Conservation (phyloP, 805 yeast species). For the Dipodascopsis tothii region DNA sequence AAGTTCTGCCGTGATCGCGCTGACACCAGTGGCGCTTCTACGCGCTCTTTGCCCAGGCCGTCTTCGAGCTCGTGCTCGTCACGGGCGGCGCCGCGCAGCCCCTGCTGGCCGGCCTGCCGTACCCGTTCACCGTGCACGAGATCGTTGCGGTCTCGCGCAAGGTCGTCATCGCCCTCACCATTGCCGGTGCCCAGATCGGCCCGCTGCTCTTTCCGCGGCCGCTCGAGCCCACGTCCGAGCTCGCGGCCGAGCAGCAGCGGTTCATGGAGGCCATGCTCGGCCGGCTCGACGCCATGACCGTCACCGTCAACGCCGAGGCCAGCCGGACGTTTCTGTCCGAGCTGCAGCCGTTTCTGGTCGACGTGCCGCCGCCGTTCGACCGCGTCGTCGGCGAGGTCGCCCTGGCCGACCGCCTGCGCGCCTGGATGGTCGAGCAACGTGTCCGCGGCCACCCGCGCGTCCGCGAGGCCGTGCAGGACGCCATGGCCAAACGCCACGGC, state of each 20-base stretch:
- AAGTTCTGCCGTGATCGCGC: neutral
- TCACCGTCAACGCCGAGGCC: constrained; percentile 1
- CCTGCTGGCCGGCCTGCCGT: constrained; percentile 6
- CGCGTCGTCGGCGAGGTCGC: constrained; percentile 1
- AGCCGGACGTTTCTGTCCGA: constrained; percentile 4
- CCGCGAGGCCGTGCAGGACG: constrained; percentile 5
- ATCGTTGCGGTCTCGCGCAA: constrained; percentile 21
- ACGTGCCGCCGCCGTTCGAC: constrained; percentile 5
- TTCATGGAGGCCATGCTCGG: constrained; percentile 5
- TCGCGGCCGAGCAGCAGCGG: constrained; percentile 6
- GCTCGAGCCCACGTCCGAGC: constrained; percentile 1
- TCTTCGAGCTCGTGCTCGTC: constrained; percentile 23
- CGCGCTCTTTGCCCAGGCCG: constrained; percentile 17
- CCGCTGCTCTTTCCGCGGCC: constrained; percentile 11
- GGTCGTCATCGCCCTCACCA: constrained; percentile 14
- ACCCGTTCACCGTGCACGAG: constrained; percentile 20
- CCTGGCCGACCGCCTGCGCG: constrained; percentile 21
- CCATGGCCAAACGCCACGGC: neutral
- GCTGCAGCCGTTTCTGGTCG: constrained; percentile 10
- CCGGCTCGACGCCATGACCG: constrained; percentile 3
- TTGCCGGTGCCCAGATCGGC: constrained; percentile 26
- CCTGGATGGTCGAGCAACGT: constrained; percentile 11
- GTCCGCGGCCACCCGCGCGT: constrained; percentile 7
- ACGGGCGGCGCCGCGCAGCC: constrained; percentile 21
- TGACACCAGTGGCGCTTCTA: constrained; percentile 25